Evolutionary conservation across 2,329 filamentous ascomycete species (phyloP), one percentile per base, ranked within the genome.

Genomic region (Aureobasidium subglaciale): DNA sequence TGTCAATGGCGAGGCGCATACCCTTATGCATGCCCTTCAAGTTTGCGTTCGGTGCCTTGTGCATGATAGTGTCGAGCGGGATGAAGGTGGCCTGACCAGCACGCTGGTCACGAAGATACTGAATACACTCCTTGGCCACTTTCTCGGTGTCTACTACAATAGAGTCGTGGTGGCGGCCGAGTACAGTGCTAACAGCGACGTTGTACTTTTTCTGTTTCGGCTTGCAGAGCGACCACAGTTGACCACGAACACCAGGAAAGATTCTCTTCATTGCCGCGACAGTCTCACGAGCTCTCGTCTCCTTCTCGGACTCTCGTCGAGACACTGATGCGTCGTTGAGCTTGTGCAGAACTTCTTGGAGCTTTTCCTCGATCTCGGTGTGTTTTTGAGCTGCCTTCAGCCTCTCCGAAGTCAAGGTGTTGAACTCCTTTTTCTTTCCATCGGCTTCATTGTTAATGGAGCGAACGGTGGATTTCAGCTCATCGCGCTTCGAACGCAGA

Each of bases 161-260:
- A 0, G 91, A 88, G 69, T 99, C 92, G 68, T 96, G 96, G 66
- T 97, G 88, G 55, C 89, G 84, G 49, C 93, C 93, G 4, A 99
- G 81, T 6, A 95, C 90, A 20, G 90, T 95, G 64, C 89, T 90
- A 60, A 99, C 88, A 42, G 93, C 93, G 62, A 93, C 89, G 60
- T 93, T 88, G 65, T 86, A 99, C 70, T 96, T 97, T 73, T 95
- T 96, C 73, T 96, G 90, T 71, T 96, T 97, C 1, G 93, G 92
- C 62, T 89, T 91, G 74, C 93, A 96, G 38, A 99, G 81, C 61
- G 96, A 90, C 60, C 90, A 89, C 42, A 97, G 83, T 42, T 92
- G 85, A 18, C 93, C 93, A 62, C 88, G 88, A 41, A 99, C 92
- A 43, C 92, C 92, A 1, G 90, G 89, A 64, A 90, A 96, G 60